phyloP scores from a whole-genome alignment of 2,329 filamentous ascomycete species.

The Alternaria novae-zelandiae region DNA sequence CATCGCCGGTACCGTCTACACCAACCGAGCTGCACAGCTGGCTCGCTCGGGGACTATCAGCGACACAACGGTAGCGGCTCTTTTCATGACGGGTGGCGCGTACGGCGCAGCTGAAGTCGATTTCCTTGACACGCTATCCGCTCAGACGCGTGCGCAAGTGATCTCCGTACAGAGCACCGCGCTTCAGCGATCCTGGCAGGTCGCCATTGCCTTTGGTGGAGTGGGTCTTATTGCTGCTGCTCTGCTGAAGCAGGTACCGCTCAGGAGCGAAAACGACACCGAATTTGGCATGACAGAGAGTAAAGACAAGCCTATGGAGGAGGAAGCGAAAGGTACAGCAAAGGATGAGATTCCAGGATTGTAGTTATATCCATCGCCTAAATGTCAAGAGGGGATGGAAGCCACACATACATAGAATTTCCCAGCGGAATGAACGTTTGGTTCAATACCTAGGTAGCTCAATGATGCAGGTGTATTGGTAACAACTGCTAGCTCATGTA shows the following conservation, averaged over 20 bases:
- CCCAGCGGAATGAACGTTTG: background rate
- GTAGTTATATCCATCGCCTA: too few species aligned
- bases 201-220: background rate
- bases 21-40: background rate
- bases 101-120: background rate
- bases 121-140: background rate
- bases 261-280: background rate
- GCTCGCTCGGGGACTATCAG: background rate
- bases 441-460: too few species aligned
- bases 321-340: background rate
- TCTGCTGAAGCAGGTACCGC: background rate
- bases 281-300: background rate
- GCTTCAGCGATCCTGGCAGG: background rate
- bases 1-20: conserved; percentile 23
- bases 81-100: background rate
- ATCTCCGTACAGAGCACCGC: background rate
- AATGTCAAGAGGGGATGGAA: background rate
- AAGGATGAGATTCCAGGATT: background rate
- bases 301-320: background rate
- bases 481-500: too few species aligned
- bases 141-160: background rate
- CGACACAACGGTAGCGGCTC: background rate
- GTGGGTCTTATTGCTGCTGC: background rate
- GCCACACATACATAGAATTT: background rate
- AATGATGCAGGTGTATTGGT: too few species aligned